Conservation (phyloP, 768 basidiomycete genomes). For the Leccinum broughii region DNA sequence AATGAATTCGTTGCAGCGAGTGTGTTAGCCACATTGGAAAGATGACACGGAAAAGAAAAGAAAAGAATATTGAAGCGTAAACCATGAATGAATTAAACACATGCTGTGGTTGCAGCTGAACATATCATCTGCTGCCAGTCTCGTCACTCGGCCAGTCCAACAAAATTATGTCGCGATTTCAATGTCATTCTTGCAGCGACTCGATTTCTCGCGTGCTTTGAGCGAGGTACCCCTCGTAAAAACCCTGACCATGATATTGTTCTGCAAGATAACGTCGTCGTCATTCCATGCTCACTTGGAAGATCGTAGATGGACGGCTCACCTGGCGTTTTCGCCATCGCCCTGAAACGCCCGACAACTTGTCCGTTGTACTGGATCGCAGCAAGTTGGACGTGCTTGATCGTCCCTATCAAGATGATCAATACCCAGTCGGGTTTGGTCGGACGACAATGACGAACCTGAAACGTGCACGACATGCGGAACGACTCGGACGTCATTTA, state of each 20-base stretch:
- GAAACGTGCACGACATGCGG: slow-evolving; percentile 73
- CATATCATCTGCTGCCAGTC: not conserved
- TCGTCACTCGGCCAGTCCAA: not conserved
- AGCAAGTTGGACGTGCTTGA: slow-evolving; percentile 80
- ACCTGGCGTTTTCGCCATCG: slow-evolving; percentile 54
- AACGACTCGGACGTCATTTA: too few relatives aligned
- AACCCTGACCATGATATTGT: slow-evolving; percentile 50
- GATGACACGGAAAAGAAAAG: not conserved
- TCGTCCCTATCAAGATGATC: slow-evolving; percentile 58
- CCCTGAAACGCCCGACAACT: slow-evolving; percentile 66
- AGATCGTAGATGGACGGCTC: slow-evolving; percentile 8
- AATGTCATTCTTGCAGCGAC: slow-evolving; percentile 56
- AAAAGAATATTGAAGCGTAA: too few relatives aligned
- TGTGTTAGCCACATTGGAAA: not conserved
- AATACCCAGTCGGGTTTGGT: not conserved
- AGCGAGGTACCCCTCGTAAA: slow-evolving; percentile 59
- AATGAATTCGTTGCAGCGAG: too few relatives aligned
- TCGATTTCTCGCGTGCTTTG: slow-evolving; percentile 63
- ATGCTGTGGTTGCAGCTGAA: not conserved
- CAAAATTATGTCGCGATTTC: not conserved
- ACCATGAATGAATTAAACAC: not conserved
- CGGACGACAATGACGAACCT: slow-evolving; percentile 45
- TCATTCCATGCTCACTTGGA: not conserved
- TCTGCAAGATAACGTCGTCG: slow-evolving; percentile 30
- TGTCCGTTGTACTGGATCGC: slow-evolving; percentile 74